Evolutionary conservation across 1,139 yeast species (phyloP).

Genomic region (Keqinozyma sinolaborantium): DNA sequence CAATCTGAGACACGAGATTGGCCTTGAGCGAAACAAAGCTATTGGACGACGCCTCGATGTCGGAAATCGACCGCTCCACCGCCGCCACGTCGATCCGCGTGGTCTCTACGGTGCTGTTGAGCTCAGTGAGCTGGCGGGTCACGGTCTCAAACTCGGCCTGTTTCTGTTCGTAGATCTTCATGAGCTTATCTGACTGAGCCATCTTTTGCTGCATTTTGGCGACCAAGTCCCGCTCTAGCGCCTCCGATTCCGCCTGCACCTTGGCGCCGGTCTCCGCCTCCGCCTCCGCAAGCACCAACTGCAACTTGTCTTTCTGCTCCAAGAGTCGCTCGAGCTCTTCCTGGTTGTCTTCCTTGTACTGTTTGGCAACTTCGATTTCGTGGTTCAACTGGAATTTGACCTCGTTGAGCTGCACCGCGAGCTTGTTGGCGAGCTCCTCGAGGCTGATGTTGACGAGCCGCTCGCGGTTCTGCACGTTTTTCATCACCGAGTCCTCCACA

Average conservation of each 20-base stretch:
- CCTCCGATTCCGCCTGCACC: constrained; percentile 4
- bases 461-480: constrained; percentile 26
- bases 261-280: constrained; percentile 7
- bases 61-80: background rate
- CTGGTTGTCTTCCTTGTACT: constrained; percentile 18
- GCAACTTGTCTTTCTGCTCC: constrained; percentile 8
- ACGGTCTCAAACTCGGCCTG: constrained; percentile 4
- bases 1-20: background rate
- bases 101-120: constrained; percentile 3
- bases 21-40: background rate
- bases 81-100: constrained; percentile 1
- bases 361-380: constrained; percentile 24
- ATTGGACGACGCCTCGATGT: background rate
- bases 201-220: constrained; percentile 5
- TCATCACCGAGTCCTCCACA: constrained; percentile 24
- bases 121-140: constrained; percentile 4
- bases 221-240: constrained; percentile 5
- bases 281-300: constrained; percentile 4
- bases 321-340: constrained; percentile 16
- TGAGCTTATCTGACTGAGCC: constrained; percentile 7
- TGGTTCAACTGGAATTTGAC: constrained; percentile 27
- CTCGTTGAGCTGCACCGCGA: constrained; percentile 26
- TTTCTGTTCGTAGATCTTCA: constrained; percentile 1
- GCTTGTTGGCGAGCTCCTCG: constrained; percentile 18
- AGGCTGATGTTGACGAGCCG: constrained; percentile 21